Conservation (phyloP, 73 alveolate species). For the Tetrahymena borealis region DNA sequence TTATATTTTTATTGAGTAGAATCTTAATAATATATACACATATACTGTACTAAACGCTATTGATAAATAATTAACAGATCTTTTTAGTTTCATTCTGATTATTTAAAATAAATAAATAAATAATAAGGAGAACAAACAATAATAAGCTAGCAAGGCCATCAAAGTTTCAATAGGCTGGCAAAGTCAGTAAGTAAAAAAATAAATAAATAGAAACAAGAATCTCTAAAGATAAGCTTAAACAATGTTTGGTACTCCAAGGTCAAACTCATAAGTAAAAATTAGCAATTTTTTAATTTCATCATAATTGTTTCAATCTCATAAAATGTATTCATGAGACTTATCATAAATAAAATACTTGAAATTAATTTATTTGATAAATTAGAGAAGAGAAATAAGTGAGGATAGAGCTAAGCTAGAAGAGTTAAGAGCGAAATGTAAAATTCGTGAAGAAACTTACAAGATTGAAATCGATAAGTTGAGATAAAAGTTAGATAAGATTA, state of each 20-base stretch:
- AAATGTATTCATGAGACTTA: not conserved
- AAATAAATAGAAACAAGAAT: not conserved
- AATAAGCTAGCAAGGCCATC: too few relatives aligned
- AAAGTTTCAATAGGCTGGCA: too few relatives aligned
- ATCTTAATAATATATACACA: too few relatives aligned
- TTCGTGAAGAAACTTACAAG: not conserved
- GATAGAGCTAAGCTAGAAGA: not conserved
- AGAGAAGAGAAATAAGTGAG: not conserved
- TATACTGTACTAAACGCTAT: too few relatives aligned
- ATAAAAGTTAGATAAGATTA: not conserved
- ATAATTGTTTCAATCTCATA: not conserved
- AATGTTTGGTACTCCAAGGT: not conserved
- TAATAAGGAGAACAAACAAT: too few relatives aligned
- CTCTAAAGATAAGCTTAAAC: not conserved
- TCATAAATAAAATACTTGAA: not conserved
- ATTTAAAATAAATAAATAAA: not conserved
- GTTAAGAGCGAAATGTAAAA: not conserved
- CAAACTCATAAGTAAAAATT: not conserved
- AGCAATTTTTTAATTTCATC: not conserved
- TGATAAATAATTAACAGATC: not conserved
- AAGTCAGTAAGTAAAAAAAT: not conserved
- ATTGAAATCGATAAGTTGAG: not conserved
- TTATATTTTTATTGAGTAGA: too few relatives aligned
- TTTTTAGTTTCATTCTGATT: not conserved
- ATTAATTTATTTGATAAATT: too few relatives aligned